A percentile compares a stretch with the other conserved stretches of the same genome.
phyloP scores from a whole-genome alignment of 2,329 filamentous ascomycete species.

The Achaetomium macrosporum region DNA sequence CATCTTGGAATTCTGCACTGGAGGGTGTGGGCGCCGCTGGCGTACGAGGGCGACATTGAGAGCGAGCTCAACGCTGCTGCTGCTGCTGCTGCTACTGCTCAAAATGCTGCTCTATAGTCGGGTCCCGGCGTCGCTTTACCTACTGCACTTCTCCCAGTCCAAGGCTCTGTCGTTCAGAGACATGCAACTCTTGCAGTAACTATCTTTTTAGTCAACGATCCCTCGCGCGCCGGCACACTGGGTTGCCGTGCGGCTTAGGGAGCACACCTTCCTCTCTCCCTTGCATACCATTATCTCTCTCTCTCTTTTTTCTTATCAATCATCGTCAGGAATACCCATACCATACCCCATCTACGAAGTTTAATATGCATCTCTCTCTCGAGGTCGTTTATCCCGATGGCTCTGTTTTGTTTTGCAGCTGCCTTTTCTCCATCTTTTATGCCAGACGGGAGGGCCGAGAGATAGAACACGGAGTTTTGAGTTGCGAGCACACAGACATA shows the following conservation, averaged over 20 bases:
- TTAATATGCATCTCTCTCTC: constrained; percentile 17
- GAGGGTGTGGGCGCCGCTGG: constrained; percentile 76
- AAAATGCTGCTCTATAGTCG: not conserved
- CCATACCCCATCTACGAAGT: constrained; percentile 10
- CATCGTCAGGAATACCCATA: constrained; percentile 10
- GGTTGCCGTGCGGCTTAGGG: too few species aligned
- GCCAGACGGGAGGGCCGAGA: constrained; percentile 1
- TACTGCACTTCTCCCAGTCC: too few species aligned
- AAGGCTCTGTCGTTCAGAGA: too few species aligned
- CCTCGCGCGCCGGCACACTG: not conserved
- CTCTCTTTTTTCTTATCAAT: not conserved
- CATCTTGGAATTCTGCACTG: constrained; percentile 85
- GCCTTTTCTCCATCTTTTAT: not conserved
- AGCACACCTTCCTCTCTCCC: not conserved
- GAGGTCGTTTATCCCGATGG: not conserved
- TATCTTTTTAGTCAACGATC: not conserved
- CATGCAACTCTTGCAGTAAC: not conserved
- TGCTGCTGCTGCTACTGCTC: not conserved
- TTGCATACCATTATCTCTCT: not conserved
- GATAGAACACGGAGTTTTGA: constrained; percentile 12
- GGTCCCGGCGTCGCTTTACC: too few species aligned
- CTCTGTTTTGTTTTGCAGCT: not conserved
- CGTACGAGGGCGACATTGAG: constrained; percentile 51
- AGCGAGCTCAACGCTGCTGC: constrained; percentile 13
- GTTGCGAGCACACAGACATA: not conserved